Evolutionary conservation across 345 rosid species (phyloP).

Genomic region (Citrus hindsii): DNA sequence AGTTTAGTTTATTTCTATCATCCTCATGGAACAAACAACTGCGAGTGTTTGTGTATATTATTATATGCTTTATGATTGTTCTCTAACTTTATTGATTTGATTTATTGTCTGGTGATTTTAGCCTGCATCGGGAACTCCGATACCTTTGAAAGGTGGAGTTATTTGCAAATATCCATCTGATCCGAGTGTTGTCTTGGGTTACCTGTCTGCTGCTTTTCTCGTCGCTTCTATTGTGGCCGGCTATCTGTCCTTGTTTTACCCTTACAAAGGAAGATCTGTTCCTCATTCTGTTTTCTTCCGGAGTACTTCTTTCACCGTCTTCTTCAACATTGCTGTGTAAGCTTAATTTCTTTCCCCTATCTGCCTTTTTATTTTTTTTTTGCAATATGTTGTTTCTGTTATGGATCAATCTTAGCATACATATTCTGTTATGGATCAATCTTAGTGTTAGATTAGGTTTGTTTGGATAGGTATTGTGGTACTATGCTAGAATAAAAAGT

Average conservation of each 20-base stretch:
- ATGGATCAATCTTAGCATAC: no score
- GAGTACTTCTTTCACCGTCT: conserved; percentile 53
- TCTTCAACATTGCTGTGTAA: conserved; percentile 83
- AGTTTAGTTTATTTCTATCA: no score
- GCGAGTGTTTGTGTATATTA: neutral
- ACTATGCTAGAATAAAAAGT: neutral
- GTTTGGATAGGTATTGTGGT: neutral
- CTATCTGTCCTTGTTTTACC: conserved; percentile 58
- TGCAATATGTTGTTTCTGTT: neutral
- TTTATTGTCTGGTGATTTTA: conserved; percentile 10
- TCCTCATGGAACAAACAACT: no score
- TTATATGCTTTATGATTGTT: neutral
- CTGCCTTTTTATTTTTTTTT: neutral
- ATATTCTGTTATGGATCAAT: no score
- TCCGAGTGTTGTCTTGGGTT: conserved; percentile 66
- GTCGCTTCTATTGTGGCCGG: conserved; percentile 47
- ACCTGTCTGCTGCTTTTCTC: conserved; percentile 63
- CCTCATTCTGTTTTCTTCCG: conserved; percentile 61
- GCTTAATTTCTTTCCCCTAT: conserved; percentile 6
- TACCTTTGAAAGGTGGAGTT: conserved; percentile 53
- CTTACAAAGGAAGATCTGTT: conserved; percentile 72
- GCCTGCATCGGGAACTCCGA: conserved; percentile 73
- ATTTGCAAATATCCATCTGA: conserved; percentile 84
- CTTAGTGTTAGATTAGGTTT: neutral
- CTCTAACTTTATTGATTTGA: neutral